These are phyloP conservation scores for Rosa multiflora DNA, from an alignment of 306 rosid genomes.

Conservation along the genomic window DNA sequence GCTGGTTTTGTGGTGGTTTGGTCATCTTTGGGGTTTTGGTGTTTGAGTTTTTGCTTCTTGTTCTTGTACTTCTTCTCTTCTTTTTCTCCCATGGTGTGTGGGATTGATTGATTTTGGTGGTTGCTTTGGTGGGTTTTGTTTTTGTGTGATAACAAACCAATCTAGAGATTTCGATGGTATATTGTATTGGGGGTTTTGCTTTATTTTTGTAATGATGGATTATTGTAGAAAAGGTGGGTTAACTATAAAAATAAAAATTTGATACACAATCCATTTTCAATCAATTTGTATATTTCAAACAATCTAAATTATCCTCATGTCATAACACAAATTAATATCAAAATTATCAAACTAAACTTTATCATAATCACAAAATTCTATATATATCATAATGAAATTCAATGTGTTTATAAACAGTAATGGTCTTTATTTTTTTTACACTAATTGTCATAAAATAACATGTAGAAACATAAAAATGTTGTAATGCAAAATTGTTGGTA, in stretches of 20 bases:
- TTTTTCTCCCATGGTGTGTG: slow-evolving; percentile 56
- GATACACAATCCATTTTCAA: neutral
- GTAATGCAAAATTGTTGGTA: too few species aligned
- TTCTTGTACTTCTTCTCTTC: slow-evolving; percentile 51
- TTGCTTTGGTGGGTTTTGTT: slow-evolving; percentile 29
- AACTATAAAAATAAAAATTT: slow-evolving; percentile 9
- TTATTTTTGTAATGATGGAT: neutral
- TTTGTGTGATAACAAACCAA: slow-evolving; percentile 27
- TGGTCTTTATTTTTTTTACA: too few species aligned
- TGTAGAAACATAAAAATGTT: too few species aligned
- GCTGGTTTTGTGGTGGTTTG: slow-evolving; percentile 57
- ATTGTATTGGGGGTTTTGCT: neutral
- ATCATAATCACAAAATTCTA: too few species aligned
- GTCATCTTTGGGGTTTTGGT: slow-evolving; percentile 53
- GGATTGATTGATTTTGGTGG: slow-evolving; percentile 18
- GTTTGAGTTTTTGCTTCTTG: slow-evolving; percentile 91
- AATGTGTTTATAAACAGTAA: too few species aligned
- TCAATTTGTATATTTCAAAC: too few species aligned
- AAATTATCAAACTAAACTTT: too few species aligned
- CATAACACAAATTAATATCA: too few species aligned
- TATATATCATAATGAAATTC: too few species aligned
- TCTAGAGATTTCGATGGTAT: slow-evolving; percentile 27
- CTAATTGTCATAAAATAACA: too few species aligned
- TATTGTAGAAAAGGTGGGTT: slow-evolving; percentile 32
- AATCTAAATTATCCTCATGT: too few species aligned